These are phyloP conservation scores for Fusarium anguioides DNA, from an alignment of 2,329 filamentous ascomycete species.

Conservation along the genomic window DNA sequence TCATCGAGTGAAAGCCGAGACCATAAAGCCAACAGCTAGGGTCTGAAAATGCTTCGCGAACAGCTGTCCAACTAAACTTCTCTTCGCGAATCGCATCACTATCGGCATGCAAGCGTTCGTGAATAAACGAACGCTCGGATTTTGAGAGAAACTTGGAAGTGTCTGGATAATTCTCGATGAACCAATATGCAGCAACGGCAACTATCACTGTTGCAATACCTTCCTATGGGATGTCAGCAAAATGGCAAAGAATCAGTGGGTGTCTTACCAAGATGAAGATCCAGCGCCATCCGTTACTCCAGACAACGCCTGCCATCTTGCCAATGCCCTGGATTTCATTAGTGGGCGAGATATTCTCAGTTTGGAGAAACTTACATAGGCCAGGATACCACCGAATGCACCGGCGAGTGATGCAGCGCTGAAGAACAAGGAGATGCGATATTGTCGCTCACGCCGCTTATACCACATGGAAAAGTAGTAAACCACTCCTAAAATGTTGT, in stretches of 20 bases:
- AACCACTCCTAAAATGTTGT: conserved; percentile 47
- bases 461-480: conserved; percentile 68
- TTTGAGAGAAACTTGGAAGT: conserved; percentile 68
- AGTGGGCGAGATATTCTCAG: background rate
- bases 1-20: conserved; percentile 77
- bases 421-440: conserved; percentile 67
- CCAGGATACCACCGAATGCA: conserved; percentile 67
- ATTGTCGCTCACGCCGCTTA: conserved; percentile 64
- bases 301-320: conserved; percentile 63
- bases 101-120: conserved; percentile 72
- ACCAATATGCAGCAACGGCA: conserved; percentile 62
- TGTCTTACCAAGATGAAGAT: conserved; percentile 67
- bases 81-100: conserved; percentile 77
- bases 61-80: conserved; percentile 74
- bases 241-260: rapidly evolving
- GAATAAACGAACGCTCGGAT: conserved; percentile 67
- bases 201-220: conserved; percentile 66
- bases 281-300: conserved; percentile 66
- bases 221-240: conserved; percentile 52
- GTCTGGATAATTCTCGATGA: conserved; percentile 74
- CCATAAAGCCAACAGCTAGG: conserved; percentile 80
- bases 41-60: conserved; percentile 71
- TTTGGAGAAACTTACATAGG: conserved; percentile 55
- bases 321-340: conserved; percentile 58
- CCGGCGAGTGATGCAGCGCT: conserved; percentile 65